Evolutionary conservation across 306 rosid species (phyloP), one percentile per base, ranked within the genome.

Genomic region (Dryas octopetala): DNA sequence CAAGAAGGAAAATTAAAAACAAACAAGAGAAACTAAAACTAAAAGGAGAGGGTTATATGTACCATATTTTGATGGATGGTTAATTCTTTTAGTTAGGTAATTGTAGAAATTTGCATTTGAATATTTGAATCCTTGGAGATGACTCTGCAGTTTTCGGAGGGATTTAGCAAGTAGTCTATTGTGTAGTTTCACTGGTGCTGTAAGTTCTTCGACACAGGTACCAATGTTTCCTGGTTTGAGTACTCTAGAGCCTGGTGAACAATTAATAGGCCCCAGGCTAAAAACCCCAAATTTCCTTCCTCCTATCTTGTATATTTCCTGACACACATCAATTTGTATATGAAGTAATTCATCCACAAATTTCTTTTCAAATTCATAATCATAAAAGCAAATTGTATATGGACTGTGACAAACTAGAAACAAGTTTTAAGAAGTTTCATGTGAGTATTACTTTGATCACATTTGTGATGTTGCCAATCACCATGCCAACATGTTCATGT

Each of bases 51-150:
- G 45, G 32, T 28, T 43, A 0, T n/a, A 1, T 4, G 1, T 61
- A 82, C 80, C 86, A 41, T 68, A 74, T 78, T 61, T 76, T 16
- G 78, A 76, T 26, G 89, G 81, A 32, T 68, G 46, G 4, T 60
- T 48, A 4, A 76, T 73, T 41, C 74, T 76, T 8, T 69, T 75
- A 11, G 13, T 19, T 16, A 71, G 1, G 17, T 43, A 5, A 66
- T 57, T 46, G 79, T 70, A 70, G 17, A 61, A 14, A 32, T 80
- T 71, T 11, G 76, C 32, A 1, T 53, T 59, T 14, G 87, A 86
- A 69, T 82, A 83, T 57, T 23, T 77, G 61, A 82, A 80, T 14
- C 74, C 87, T 12, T 67, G 32, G 41, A 86, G 81, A 32, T 80
- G 76, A 2, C 19, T 69, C 26, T 70, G 67, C 8, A 82, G 69